These are phyloP conservation scores for Monarda citriodora DNA, from an alignment of 305 asterid genomes.

Conservation along the genomic window DNA sequence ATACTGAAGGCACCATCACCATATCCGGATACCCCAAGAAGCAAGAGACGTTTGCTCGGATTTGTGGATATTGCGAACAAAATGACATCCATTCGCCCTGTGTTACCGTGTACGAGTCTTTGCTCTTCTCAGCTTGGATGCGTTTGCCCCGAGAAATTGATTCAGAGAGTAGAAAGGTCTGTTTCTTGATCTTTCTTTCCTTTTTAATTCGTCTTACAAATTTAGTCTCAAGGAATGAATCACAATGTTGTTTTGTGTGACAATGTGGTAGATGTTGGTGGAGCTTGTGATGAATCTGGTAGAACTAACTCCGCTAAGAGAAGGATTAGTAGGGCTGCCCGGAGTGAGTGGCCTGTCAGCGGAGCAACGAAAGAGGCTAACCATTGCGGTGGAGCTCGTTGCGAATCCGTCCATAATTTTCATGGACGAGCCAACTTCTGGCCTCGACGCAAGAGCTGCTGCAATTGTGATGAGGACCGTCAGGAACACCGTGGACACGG, in stretches of 20 bases:
- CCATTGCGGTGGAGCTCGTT: too few relatives aligned
- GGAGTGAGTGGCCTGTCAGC: not conserved
- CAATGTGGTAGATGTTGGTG: not conserved
- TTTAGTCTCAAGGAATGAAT: too few relatives aligned
- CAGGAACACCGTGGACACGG: slow-evolving; percentile 32
- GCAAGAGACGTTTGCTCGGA: not conserved
- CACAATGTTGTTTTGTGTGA: too few relatives aligned
- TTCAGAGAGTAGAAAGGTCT: not conserved
- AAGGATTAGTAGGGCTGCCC: not conserved
- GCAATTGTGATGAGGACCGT: slow-evolving; percentile 47
- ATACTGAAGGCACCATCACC: not conserved
- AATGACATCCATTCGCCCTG: not conserved
- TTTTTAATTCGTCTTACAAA: too few relatives aligned
- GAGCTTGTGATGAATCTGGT: not conserved
- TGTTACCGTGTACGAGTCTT: not conserved
- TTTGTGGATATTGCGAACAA: not conserved
- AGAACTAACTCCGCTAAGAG: not conserved
- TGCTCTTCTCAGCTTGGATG: not conserved
- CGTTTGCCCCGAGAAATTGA: not conserved
- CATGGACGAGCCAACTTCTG: slow-evolving; percentile 50
- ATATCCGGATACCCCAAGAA: not conserved
- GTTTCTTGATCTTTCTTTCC: too few relatives aligned
- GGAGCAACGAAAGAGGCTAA: not conserved
- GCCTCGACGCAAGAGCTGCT: slow-evolving; percentile 45
- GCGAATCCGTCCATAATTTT: too few relatives aligned